Percentiles rank a stretch among this genome's conserved stretches.
These are phyloP conservation scores for Torulaspora quercuum DNA, from an alignment of 805 yeast species.

Conservation along the genomic window DNA sequence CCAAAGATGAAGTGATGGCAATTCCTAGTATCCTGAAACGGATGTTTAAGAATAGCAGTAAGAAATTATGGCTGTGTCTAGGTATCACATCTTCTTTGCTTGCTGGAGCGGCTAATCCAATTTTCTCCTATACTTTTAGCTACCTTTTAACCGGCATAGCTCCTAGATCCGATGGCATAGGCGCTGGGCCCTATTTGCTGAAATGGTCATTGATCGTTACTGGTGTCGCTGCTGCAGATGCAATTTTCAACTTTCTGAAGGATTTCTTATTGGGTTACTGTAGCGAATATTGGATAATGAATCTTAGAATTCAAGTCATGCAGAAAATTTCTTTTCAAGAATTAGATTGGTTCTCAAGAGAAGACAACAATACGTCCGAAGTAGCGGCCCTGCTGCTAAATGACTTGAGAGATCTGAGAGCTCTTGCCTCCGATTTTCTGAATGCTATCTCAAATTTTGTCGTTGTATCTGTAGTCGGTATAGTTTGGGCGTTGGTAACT, in stretches of 20 bases:
- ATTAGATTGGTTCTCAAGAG: slow-evolving; percentile 48
- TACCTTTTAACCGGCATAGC: slow-evolving; percentile 63
- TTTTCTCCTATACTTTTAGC: slow-evolving; percentile 76
- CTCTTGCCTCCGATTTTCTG: slow-evolving; percentile 59
- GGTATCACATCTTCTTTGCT: slow-evolving; percentile 55
- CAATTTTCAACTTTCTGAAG: slow-evolving; percentile 51
- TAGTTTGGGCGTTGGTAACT: slow-evolving; percentile 68
- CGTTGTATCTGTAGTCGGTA: slow-evolving; percentile 55
- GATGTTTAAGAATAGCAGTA: slow-evolving; percentile 31
- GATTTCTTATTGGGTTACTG: slow-evolving; percentile 49
- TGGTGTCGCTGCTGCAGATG: slow-evolving; percentile 60
- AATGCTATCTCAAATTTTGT: slow-evolving; percentile 51
- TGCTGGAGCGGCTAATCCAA: slow-evolving; percentile 66
- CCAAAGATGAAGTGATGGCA: slow-evolving; percentile 23
- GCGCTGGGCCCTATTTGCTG: slow-evolving; percentile 36
- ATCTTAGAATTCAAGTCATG: slow-evolving; percentile 51
- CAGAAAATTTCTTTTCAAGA: slow-evolving; percentile 49
- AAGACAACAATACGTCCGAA: slow-evolving; percentile 45
- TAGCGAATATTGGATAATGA: slow-evolving; percentile 65
- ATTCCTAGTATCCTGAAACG: slow-evolving; percentile 29
- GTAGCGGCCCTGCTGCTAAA: slow-evolving; percentile 68
- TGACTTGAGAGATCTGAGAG: slow-evolving; percentile 75
- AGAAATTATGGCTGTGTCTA: slow-evolving; percentile 33
- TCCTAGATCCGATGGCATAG: slow-evolving; percentile 39
- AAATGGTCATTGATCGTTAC: slow-evolving; percentile 71